Evolutionary conservation across 2,329 filamentous ascomycete genomes (phyloP), one percentile per base, ranked within the genome.

Genomic region (Rhexocercosporidium sp.): DNA sequence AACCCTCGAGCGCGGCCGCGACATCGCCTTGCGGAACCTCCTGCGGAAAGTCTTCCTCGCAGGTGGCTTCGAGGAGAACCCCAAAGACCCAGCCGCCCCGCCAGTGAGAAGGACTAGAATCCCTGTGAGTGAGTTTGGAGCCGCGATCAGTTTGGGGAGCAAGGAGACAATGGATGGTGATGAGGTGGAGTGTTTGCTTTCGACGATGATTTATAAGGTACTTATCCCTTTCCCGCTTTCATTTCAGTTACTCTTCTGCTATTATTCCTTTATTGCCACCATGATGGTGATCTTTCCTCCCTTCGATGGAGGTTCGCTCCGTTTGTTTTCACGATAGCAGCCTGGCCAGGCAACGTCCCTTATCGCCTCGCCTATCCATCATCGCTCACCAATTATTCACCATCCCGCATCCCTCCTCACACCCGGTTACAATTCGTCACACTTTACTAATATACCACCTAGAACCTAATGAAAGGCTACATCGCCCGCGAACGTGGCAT

Each of bases 121-220:
- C 39, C 91, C 93, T 0, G 85, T 97, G 16, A 84, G 86, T 14
- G 93, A 98, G 73, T 98, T 99, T 74, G 89, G 88, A 27, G 92
- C 93, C 7, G 96, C 93, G 8, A 87, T 98, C 67, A 90, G 90
- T 75, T 85, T 97, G 74, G 90, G 89, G 62, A 90, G 87, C 71
- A 81, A 81, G 71, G 84, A 92, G 76, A 81, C 84, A 39, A 83
- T 96, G 39, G 96, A 97, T 74, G 85, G 87, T 37, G 96, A 99
- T 77, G 96, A 99, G 79, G 94, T 98, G 3, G 96, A 99, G 79
- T 99, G 96, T 78, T 82, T 97, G 74, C 78, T 99, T 75, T 93
- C 96, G 31, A 98, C 97, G 78, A 92, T 97, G 87, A 97, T 99
- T 69, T 99, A 98, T 84, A 99, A 98, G 88, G 95, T 97, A 80